Percentiles rank a stretch among this genome's conserved stretches.
Conservation (phyloP, 2,329 filamentous ascomycete genomes). For the Coniella lustricola region DNA sequence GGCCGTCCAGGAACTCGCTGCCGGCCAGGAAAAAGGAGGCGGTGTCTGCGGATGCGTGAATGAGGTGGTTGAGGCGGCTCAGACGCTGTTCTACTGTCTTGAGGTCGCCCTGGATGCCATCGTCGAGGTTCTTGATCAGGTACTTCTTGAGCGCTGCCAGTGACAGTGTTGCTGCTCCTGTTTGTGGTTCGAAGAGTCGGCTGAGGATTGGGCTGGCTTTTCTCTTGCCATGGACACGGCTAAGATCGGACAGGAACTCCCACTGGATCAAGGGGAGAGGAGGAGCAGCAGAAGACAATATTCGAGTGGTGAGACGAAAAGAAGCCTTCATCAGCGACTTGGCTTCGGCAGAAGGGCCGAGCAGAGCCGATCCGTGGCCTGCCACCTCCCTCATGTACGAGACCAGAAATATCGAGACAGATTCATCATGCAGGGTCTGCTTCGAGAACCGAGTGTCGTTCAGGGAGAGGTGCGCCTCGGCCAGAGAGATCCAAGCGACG, state of each 20-base stretch:
- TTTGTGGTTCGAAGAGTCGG: slow-evolving; percentile 44
- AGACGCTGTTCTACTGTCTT: slow-evolving; percentile 48
- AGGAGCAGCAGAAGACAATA: slow-evolving; percentile 39
- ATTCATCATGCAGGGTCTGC: slow-evolving; percentile 47
- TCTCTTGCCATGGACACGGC: slow-evolving; percentile 59
- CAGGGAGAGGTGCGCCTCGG: slow-evolving; percentile 57
- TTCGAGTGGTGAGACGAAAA: slow-evolving; percentile 57
- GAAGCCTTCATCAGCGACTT: slow-evolving; percentile 51
- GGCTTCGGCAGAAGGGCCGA: slow-evolving; percentile 29
- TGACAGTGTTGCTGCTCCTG: slow-evolving; percentile 43
- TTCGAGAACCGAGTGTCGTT: slow-evolving; percentile 47
- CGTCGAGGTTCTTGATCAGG: slow-evolving; percentile 57
- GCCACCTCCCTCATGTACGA: slow-evolving; percentile 57
- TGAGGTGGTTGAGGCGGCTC: slow-evolving; percentile 53
- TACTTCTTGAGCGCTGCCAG: slow-evolving; percentile 54
- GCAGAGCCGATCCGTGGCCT: slow-evolving; percentile 26
- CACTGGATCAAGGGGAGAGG: slow-evolving; percentile 50
- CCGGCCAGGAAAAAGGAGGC: slow-evolving; percentile 68
- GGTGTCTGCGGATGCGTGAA: slow-evolving; percentile 52
- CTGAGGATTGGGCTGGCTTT: slow-evolving; percentile 44
- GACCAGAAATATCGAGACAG: slow-evolving; percentile 55
- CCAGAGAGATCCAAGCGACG: slow-evolving; percentile 66
- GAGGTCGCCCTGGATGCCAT: slow-evolving; percentile 48
- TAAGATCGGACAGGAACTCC: slow-evolving; percentile 62
- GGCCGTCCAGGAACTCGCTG: slow-evolving; percentile 77